A percentile compares a stretch with the other conserved stretches of the same genome.
Conservation (phyloP, 192 early-diverging fungal genomes). For the Dissophora ornata region DNA sequence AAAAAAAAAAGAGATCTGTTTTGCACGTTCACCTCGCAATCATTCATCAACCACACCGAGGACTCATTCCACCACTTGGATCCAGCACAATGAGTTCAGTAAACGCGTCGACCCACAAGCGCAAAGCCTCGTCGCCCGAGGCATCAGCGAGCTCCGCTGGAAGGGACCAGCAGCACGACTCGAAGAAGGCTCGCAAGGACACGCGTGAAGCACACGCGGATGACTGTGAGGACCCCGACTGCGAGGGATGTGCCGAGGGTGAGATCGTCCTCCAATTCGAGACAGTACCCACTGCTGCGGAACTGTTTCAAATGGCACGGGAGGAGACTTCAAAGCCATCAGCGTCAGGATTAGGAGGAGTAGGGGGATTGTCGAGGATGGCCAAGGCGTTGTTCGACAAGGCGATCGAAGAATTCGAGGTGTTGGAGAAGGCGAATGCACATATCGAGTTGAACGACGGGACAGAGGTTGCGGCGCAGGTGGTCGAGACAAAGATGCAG, state of each 20-base stretch:
- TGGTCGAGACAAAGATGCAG: conserved; percentile 34
- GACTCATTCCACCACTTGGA: too few species aligned
- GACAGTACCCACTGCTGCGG: conserved; percentile 61
- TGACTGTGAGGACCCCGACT: conserved; percentile 67
- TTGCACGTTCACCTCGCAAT: too few species aligned
- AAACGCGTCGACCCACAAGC: conserved; percentile 34
- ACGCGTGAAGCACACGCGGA: conserved; percentile 50
- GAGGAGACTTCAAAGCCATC: conserved; percentile 49
- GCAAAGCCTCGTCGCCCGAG: conserved; percentile 37
- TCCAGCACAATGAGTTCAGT: conserved; percentile 30
- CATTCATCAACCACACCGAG: too few species aligned
- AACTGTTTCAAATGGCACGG: conserved; percentile 69
- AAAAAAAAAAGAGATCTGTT: too few species aligned
- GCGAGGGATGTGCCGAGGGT: conserved; percentile 71
- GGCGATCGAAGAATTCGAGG: conserved; percentile 63
- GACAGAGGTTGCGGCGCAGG: conserved; percentile 19
- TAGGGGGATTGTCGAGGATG: conserved; percentile 24
- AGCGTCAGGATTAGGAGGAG: neutral
- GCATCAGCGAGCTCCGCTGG: too few species aligned
- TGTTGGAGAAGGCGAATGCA: conserved; percentile 55
- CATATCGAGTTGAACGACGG: conserved; percentile 55
- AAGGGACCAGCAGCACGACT: too few species aligned
- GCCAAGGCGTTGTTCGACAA: conserved; percentile 64
- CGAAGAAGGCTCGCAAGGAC: conserved; percentile 35
- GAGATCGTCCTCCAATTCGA: conserved; percentile 68